A percentile compares a stretch with the other conserved stretches of the same genome.
Conservation (phyloP, 768 basidiomycete genomes). For the Rhodotorula kratochvilovae region DNA sequence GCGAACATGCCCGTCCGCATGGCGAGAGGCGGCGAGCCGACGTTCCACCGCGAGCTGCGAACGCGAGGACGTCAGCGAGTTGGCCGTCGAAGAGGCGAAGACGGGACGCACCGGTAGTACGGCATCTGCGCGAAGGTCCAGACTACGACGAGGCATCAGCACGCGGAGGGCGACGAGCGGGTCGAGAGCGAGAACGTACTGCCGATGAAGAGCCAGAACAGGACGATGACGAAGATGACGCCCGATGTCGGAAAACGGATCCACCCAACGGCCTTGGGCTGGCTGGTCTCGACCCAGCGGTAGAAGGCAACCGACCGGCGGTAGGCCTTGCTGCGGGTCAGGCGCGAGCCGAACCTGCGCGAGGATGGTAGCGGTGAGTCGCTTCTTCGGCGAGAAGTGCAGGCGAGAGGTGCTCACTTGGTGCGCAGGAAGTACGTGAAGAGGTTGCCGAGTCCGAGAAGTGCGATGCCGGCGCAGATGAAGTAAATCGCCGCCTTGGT, state of each 20-base stretch:
- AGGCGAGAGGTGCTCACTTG: background rate
- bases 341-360: background rate
- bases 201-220: slow-evolving; percentile 30
- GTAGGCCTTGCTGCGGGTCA: slow-evolving; percentile 1
- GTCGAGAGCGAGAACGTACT: slow-evolving; percentile 2
- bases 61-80: slow-evolving; percentile 24
- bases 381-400: background rate
- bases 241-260: slow-evolving; percentile 29
- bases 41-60: slow-evolving; percentile 38
- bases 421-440: slow-evolving; percentile 1
- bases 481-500: slow-evolving; percentile 23
- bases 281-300: slow-evolving; percentile 22
- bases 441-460: slow-evolving; percentile 29
- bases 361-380: background rate
- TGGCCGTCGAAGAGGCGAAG: background rate
- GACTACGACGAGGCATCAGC: background rate
- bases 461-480: slow-evolving; percentile 26
- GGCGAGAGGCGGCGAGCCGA: slow-evolving; percentile 41
- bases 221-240: slow-evolving; percentile 6
- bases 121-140: slow-evolving; percentile 1
- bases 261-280: slow-evolving; percentile 27
- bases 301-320: slow-evolving; percentile 18
- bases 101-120: background rate
- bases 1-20: slow-evolving; percentile 40
- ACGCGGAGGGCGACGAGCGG: too few relatives aligned